Base-by-base conservation (phyloP, 495 filamentous ascomycete species). In the Penicillium atrosanguineum region DNA sequence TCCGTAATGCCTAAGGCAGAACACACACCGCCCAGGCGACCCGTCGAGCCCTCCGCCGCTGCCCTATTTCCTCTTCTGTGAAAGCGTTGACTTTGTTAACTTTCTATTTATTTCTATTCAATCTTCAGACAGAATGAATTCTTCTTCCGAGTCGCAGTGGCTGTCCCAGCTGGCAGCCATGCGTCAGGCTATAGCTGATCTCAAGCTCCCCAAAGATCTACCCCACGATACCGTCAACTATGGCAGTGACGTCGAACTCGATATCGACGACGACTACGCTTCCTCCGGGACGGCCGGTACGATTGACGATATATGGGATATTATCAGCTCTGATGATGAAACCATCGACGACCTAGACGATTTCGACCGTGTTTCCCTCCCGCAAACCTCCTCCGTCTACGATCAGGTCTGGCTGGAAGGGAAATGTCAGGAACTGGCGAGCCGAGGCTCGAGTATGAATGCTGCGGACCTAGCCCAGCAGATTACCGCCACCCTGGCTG, bases 241-340 rank as follows among this genome's bases (percentile, higher is more conserved):
- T 59, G 83, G 81, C 43, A 73, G 76, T 29, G 85, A 87, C 43
- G 58, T 88, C 36, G 73, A 79, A 19, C 65, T 87, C 9, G 77
- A 82, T 42, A 74, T 87, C 26, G 78, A 87, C 39, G 83, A 85
- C 20, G 80, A 83, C 20, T 78, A 83, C 31, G 84, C 80, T 0
- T 84, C 82, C 2, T 74, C 76, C 1, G 82, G 78, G 38, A 82
- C 83, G n/a, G 79, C 75, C 0, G 82, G 78, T 38, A 82, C 83
- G 16, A 79, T 83, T 8, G 87, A 91, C 54, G 89, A 95, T 71
- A 82, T 96, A 9, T 97, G 94, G 94, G 90, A 95, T 66, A 81
- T 91, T 36, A 88, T 91, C 65, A 88, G 83, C 44, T 87, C 89
- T 29, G 85, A 89, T 25, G 75, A 82, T 29, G 88, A 80, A 48